These are phyloP conservation scores for Rhizoclosmatium globosum DNA, from an alignment of 192 early-diverging fungal genomes.

Conservation along the genomic window DNA sequence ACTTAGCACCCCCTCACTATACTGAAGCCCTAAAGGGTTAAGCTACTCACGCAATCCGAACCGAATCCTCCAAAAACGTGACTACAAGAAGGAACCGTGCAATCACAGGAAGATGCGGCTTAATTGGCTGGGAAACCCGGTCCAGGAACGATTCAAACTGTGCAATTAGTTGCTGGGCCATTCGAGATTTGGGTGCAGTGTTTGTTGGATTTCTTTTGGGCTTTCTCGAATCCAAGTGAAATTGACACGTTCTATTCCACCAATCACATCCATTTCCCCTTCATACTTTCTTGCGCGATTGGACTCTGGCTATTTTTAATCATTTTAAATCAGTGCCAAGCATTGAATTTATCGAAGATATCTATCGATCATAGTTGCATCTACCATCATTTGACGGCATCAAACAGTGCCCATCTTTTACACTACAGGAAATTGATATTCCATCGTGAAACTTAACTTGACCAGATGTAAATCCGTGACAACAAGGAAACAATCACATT, in stretches of 20 bases:
- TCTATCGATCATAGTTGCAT: too few species aligned
- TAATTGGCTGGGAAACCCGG: conserved; percentile 77
- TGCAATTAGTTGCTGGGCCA: conserved; percentile 38
- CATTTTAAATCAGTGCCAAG: too few species aligned
- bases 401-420: too few species aligned
- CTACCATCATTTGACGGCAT: too few species aligned
- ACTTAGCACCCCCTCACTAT: neutral
- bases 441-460: too few species aligned
- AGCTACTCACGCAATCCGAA: conserved; percentile 71
- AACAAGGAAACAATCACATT: too few species aligned
- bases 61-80: conserved; percentile 94
- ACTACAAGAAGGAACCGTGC: conserved; percentile 94
- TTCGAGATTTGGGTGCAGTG: too few species aligned
- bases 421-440: too few species aligned
- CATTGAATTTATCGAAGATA: too few species aligned
- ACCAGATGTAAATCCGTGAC: too few species aligned
- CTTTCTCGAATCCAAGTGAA: neutral
- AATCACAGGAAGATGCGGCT: conserved; percentile 90
- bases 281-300: neutral
- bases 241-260: neutral
- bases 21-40: neutral
- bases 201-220: neutral
- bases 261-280: conserved; percentile 4
- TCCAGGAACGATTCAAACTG: conserved; percentile 82
- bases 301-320: too few species aligned